Conservation (phyloP, 2,329 filamentous ascomycete species). For the Corinectria fuckeliana region DNA sequence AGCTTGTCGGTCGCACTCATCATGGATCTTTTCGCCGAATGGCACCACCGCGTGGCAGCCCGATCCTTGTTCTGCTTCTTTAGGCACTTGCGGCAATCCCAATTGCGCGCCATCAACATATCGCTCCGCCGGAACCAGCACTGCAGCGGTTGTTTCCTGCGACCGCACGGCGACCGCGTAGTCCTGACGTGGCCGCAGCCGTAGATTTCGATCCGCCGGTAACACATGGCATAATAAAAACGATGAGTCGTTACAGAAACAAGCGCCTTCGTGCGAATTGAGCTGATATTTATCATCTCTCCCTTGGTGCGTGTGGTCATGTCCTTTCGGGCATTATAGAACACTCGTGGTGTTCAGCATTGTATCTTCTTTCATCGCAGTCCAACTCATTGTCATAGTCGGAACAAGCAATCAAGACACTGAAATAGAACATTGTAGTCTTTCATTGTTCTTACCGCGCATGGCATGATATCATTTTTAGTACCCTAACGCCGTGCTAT, state of each 20-base stretch:
- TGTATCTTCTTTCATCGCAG: not conserved
- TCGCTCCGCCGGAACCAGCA: conserved; percentile 3
- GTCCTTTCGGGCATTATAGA: not conserved
- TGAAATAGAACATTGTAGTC: conserved; percentile 5
- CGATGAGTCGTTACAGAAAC: not conserved
- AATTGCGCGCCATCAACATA: not conserved
- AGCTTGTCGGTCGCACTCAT: not conserved
- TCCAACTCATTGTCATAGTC: not conserved
- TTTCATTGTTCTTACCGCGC: conserved; percentile 25
- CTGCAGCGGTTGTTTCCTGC: not conserved
- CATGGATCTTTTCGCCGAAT: not conserved
- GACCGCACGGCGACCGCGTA: conserved; percentile 38
- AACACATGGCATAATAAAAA: conserved; percentile 9
- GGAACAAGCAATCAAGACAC: not conserved
- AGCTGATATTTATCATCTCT: not conserved
- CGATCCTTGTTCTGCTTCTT: not conserved
- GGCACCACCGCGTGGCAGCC: not conserved
- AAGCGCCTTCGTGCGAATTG: not conserved
- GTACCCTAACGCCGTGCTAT: conserved; percentile 41
- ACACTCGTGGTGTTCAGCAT: not conserved
- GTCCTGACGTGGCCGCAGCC: conserved; percentile 40
- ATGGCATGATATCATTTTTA: conserved; percentile 39
- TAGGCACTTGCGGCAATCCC: conserved; percentile 1
- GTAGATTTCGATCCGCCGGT: conserved; percentile 4
- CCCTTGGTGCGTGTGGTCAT: not conserved